Base-by-base conservation (phyloP, 495 filamentous ascomycete genomes). In the Umbilicaria muhlenbergii region DNA sequence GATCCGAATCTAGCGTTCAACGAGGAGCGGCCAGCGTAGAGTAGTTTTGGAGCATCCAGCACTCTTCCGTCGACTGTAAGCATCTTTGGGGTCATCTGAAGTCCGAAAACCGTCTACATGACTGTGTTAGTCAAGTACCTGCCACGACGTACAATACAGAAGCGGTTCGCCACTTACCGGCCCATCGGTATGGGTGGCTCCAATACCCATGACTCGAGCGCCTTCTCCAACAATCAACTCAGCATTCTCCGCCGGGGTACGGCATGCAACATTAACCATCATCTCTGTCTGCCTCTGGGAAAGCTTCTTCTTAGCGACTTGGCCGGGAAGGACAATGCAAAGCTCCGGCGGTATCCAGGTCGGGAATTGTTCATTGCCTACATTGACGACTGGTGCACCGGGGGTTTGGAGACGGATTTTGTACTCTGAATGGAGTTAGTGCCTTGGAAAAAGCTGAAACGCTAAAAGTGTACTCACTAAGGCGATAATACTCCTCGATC, bases 231-330 rank as follows among this genome's bases (percentile, higher is more conserved):
- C 62, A 51, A 94, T 80, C 0, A 77, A 80, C 14, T 61, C 44
- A 0, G 80, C 81, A 50, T 92, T 92, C 32, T 67, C 60, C 0
- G 59, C 65, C 0, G 85, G 81, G 10, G 59, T 58, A 11, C 82
- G 71, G 32, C 78, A 81, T 1, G 86, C 78, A 54, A 87, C 83
- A 2, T 51, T 54, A 16, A 85, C 69, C 80, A 89, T 89, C 0
- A 57, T 40, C 0, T 65, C 56, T 0, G 77, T 80, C 50, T 86
- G 82, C 2, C 61, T 55, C 0, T 65, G 58, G 12, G 51, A 57
- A 17, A 86, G 65, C 55, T 77, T 75, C 1, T 62, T 52, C 44
- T 66, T 64, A 12, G 77, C 56, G 10, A 71, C 50, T 53, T 94
- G 84, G 0, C 84, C 85, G 7, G 74, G 70, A 4, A 77, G 48